phyloP scores from a whole-genome alignment of 805 yeast species.

The Saccharomycopsis oosterbeekiorum region DNA sequence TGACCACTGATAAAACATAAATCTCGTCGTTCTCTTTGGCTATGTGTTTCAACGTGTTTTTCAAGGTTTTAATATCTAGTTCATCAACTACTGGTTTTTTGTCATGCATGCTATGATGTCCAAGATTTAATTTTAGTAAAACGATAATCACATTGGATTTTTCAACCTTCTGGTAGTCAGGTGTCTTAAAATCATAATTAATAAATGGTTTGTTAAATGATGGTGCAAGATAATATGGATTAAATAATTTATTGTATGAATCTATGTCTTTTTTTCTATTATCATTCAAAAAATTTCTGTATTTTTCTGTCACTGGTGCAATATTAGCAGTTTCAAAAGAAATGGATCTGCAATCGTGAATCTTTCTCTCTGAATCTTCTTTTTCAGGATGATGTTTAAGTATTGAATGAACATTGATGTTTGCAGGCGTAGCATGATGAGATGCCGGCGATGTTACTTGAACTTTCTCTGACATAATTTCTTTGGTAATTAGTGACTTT shows the following conservation, averaged over 20 bases:
- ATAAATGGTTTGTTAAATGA: slow-evolving; percentile 18
- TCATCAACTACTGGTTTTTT: slow-evolving; percentile 3
- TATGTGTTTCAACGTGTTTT: slow-evolving; percentile 5
- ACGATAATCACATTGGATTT: slow-evolving; percentile 6
- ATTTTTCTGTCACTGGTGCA: slow-evolving; percentile 13
- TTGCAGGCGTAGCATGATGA: neutral
- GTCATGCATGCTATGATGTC: neutral
- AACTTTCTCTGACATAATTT: neutral
- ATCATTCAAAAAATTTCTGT: slow-evolving; percentile 11
- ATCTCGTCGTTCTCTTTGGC: slow-evolving; percentile 14
- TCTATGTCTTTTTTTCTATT: slow-evolving; percentile 13
- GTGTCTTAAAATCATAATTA: slow-evolving; percentile 9
- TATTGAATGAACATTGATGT: neutral
- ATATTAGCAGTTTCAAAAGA: slow-evolving; percentile 16
- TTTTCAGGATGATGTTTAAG: neutral
- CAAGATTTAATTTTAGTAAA: slow-evolving; percentile 5
- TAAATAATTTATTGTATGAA: slow-evolving; percentile 10
- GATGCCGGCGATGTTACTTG: no score
- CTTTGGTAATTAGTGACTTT: neutral
- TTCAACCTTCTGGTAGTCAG: slow-evolving; percentile 1
- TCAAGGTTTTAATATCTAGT: slow-evolving; percentile 3
- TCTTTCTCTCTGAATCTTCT: neutral
- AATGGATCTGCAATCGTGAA: slow-evolving; percentile 2
- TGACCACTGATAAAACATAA: slow-evolving; percentile 6
- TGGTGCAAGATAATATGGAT: slow-evolving; percentile 17